Evolutionary conservation across 2,329 filamentous ascomycete genomes (phyloP), one percentile per base, ranked within the genome.

Genomic region (Ceratocystis papillata): DNA sequence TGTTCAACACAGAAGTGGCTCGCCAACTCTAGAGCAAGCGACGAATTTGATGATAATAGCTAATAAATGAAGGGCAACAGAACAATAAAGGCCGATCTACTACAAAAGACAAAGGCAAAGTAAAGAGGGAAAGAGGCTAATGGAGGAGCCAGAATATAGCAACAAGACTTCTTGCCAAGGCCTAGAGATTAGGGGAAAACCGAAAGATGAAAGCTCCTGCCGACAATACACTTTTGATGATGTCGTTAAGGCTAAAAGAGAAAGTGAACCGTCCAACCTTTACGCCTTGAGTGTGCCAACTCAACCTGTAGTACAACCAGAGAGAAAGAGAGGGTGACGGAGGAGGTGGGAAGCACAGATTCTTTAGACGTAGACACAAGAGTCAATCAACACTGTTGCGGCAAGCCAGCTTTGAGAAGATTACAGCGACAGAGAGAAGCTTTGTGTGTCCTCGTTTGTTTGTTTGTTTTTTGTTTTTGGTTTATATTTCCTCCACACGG

Each of bases 401-500:
- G 55, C 55, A 59, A 59, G 55, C 55, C 37, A 30, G 22, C 55
- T 59, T 30, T 59, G 25, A 59, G 33, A 37, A 59, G 55, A 59
- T 59, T 59, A 59, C 55, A 37, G 55, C 55, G 55, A 59, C 55
- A 59, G 55, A 37, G 55, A 59, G 55, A 59, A 59, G 61, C 61
- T 63, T 63, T 46, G 61, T 63, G 61, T 63, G 44, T 46, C 44
- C 44, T 30, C 41, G 41, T 45, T 48, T 63, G 22, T 22, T 63
- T 63, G 22, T 44, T 48, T 63, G 50, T 45, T 44, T 48, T 63
- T 63, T 28, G 61, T 48, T 50, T 62, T 62, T 41, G 59, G 41
- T 63, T 63, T 48, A 48, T 48, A 63, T 46, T 48, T 50, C 61
- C 61, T 63, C 61, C 61, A 46, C 55, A 59, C 41, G 44, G 48